Percentiles rank a stretch among this genome's conserved stretches.
Evolutionary conservation across 1,284 basidiomycete genomes (phyloP).

Genomic region (Sphaerobolus stellatus): DNA sequence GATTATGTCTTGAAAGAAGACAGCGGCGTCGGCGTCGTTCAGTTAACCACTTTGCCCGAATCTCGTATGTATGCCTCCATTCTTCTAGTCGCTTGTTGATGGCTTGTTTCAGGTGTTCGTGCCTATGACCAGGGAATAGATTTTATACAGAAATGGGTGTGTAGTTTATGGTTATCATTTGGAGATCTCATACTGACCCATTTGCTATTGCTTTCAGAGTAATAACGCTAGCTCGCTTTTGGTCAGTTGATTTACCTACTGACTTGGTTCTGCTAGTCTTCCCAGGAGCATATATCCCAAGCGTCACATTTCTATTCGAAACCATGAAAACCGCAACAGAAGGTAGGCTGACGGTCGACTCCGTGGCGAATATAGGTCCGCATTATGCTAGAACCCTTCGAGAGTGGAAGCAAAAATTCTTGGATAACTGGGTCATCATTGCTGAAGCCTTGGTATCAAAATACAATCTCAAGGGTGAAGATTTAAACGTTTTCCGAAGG

Average conservation of each 20-base stretch:
- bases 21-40: conserved; percentile 65
- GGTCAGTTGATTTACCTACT: conserved; percentile 4
- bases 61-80: conserved; percentile 58
- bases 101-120: conserved; percentile 20
- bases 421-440: conserved; percentile 55
- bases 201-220: too few species aligned
- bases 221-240: too few species aligned
- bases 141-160: conserved; percentile 79
- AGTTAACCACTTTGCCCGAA: conserved; percentile 82
- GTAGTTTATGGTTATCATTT: too few species aligned
- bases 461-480: conserved; percentile 49
- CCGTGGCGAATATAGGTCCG: conserved; percentile 75
- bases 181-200: conserved; percentile 46
- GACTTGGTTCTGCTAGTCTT: conserved; percentile 51
- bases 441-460: conserved; percentile 63
- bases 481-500: conserved; percentile 73
- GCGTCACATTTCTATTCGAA: conserved; percentile 60
- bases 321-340: conserved; percentile 55
- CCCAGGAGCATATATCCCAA: conserved; percentile 76
- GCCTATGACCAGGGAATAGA: conserved; percentile 60
- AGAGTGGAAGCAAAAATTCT: conserved; percentile 74
- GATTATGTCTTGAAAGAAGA: conserved; percentile 68
- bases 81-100: not conserved
- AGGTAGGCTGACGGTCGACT: conserved; percentile 66
- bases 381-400: conserved; percentile 82